phyloP scores from a whole-genome alignment of 2,329 filamentous ascomycete species.

The Raffaelea arxii region DNA sequence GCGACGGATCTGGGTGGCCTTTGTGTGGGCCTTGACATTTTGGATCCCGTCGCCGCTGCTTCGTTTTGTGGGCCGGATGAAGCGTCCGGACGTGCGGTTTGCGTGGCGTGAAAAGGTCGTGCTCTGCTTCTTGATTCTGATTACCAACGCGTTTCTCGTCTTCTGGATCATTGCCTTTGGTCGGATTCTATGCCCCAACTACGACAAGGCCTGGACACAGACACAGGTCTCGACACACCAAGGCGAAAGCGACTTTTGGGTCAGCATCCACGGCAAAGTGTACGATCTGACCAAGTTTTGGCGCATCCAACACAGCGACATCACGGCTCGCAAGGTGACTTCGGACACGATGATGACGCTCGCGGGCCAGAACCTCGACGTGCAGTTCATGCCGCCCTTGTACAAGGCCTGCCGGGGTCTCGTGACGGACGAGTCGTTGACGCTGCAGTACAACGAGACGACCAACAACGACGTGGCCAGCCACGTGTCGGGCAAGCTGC shows the following conservation, averaged over 20 bases:
- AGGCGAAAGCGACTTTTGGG: constrained; percentile 70
- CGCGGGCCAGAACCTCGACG: constrained; percentile 67
- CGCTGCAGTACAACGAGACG: constrained; percentile 57
- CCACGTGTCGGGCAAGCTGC: constrained; percentile 60
- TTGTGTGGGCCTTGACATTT: constrained; percentile 83
- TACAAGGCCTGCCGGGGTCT: constrained; percentile 64
- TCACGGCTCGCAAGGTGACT: constrained; percentile 43
- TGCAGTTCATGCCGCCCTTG: constrained; percentile 78
- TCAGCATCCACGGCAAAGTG: constrained; percentile 77
- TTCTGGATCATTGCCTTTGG: constrained; percentile 93
- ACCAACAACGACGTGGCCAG: constrained; percentile 50
- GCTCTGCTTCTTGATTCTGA: constrained; percentile 65
- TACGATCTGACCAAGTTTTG: constrained; percentile 91
- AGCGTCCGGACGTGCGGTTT: constrained; percentile 90
- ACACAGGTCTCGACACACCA: constrained; percentile 62
- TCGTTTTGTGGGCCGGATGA: constrained; percentile 82
- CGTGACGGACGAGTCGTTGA: constrained; percentile 46
- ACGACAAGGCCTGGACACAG: constrained; percentile 75
- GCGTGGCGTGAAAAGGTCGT: constrained; percentile 95
- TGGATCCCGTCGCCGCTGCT: constrained; percentile 88
- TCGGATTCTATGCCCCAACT: constrained; percentile 77
- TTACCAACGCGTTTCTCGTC: constrained; percentile 72
- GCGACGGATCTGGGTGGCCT: constrained; percentile 67
- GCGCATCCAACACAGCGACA: constrained; percentile 75
- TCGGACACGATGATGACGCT: constrained; percentile 63